These are phyloP conservation scores for Mrakia gelida DNA, from an alignment of 768 basidiomycete genomes.

Conservation along the genomic window DNA sequence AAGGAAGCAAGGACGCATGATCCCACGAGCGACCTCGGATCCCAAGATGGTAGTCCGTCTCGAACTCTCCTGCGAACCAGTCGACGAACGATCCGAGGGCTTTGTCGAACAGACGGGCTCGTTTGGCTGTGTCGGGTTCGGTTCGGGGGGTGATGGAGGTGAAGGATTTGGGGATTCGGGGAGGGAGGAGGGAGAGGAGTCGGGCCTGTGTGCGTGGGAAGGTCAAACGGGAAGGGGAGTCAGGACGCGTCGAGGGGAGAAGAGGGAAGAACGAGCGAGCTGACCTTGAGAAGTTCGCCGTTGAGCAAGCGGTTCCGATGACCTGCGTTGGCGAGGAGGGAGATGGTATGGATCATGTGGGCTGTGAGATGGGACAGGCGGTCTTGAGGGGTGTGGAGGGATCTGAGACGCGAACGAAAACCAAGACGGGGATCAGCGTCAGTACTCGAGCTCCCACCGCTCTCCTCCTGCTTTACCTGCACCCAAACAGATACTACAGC, in stretches of 20 bases:
- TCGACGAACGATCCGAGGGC: slow-evolving; percentile 66
- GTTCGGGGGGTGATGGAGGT: slow-evolving; percentile 72
- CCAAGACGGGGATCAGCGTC: too few relatives aligned
- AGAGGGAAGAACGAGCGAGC: slow-evolving; percentile 38
- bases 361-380: slow-evolving; percentile 68
- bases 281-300: slow-evolving; percentile 74
- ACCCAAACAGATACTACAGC: too few relatives aligned
- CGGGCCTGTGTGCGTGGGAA: slow-evolving; percentile 62
- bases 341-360: slow-evolving; percentile 84
- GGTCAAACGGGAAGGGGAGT: neutral
- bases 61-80: slow-evolving; percentile 81
- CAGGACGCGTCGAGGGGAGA: slow-evolving; percentile 11
- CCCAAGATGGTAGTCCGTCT: slow-evolving; percentile 46
- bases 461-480: neutral
- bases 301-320: slow-evolving; percentile 80
- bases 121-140: slow-evolving; percentile 70
- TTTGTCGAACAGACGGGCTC: slow-evolving; percentile 82
- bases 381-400: slow-evolving; percentile 53
- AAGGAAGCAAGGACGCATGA: slow-evolving; percentile 48
- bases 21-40: slow-evolving; percentile 72
- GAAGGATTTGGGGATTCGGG: slow-evolving; percentile 74
- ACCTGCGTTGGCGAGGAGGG: slow-evolving; percentile 68
- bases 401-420: neutral
- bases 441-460: neutral
- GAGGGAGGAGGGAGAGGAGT: slow-evolving; percentile 77